Base-by-base conservation (phyloP, 495 filamentous ascomycete species). In the Cudoniella acicularis region DNA sequence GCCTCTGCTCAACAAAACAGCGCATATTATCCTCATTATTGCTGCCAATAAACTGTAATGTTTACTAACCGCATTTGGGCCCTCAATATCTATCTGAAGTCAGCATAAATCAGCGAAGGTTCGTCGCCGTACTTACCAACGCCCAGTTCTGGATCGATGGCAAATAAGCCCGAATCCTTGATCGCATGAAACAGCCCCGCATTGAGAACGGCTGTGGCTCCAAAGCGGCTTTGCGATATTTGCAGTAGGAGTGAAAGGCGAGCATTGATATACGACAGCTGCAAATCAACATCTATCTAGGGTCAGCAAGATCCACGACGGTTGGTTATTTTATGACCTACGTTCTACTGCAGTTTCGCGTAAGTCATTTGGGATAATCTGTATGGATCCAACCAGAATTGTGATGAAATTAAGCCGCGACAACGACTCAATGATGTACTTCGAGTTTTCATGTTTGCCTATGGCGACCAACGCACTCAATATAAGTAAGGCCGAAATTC, bases 91-190 rank as follows among this genome's bases (percentile, higher is more conserved):
- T 67, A 87, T 57, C 42, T 67, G 51, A 46, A 41, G 49, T 49
- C n/a, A n/a, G n/a, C n/a, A n/a, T n/a, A n/a, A n/a, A n/a, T n/a
- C n/a, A n/a, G n/a, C n/a, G n/a, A n/a, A n/a, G n/a, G n/a, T n/a
- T n/a, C n/a, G n/a, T n/a, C n/a, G n/a, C n/a, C n/a, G n/a, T 42
- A 75, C 83, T 66, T 62, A 89, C 87, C 85, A 60, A 92, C 80
- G 23, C 92, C 91, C 57, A 98, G 83, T 71, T 99, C 94, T 3
- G 95, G 93, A 71, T 99, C 94, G 21, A 86, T 86, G n/a, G 85
- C 81, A 69, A 98, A 98, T 11, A 96, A 76, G 10, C 83, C 79
- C 2, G 91, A 94, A 22, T 87, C 81, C 20, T 86, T 87, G 22
- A 96, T 78, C 0, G 89, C 79, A 53, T 85, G 81, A 77, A 99